These are phyloP conservation scores for Sanghuangporus sanghuang DNA, from an alignment of 1,284 basidiomycete species.

Conservation along the genomic window DNA sequence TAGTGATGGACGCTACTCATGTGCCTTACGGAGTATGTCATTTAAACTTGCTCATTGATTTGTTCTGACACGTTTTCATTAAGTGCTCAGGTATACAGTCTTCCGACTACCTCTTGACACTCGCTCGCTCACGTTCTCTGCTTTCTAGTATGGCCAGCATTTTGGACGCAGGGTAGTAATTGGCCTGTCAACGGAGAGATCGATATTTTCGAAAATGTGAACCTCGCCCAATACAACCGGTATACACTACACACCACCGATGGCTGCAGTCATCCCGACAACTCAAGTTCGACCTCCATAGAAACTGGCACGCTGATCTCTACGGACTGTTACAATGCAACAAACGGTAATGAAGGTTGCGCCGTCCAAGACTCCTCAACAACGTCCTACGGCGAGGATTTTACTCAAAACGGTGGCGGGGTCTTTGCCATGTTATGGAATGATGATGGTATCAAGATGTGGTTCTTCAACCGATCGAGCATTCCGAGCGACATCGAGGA, in stretches of 20 bases:
- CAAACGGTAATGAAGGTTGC: constrained; percentile 60
- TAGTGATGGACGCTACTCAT: too few species aligned
- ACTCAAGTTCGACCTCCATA: constrained; percentile 21
- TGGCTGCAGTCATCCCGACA: constrained; percentile 41
- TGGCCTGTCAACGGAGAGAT: constrained; percentile 77
- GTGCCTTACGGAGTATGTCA: too few species aligned
- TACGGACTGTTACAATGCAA: constrained; percentile 43
- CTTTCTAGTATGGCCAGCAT: constrained; percentile 73
- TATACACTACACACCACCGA: constrained; percentile 63
- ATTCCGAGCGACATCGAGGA: constrained; percentile 69
- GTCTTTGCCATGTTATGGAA: constrained; percentile 78
- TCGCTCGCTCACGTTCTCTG: too few species aligned
- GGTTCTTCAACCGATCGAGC: constrained; percentile 63
- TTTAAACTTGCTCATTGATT: too few species aligned
- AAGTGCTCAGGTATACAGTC: too few species aligned
- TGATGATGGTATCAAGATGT: constrained; percentile 63
- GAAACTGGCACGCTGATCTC: constrained; percentile 9
- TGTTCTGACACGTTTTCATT: too few species aligned
- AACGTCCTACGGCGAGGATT: constrained; percentile 60
- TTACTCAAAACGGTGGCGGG: constrained; percentile 67
- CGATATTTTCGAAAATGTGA: constrained; percentile 70
- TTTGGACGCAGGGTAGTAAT: constrained; percentile 47
- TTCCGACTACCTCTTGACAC: too few species aligned
- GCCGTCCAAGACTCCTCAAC: constrained; percentile 49
- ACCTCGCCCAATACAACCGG: constrained; percentile 49